Conservation (phyloP, 2,329 filamentous ascomycete genomes). For the Colletotrichum shisoi region DNA sequence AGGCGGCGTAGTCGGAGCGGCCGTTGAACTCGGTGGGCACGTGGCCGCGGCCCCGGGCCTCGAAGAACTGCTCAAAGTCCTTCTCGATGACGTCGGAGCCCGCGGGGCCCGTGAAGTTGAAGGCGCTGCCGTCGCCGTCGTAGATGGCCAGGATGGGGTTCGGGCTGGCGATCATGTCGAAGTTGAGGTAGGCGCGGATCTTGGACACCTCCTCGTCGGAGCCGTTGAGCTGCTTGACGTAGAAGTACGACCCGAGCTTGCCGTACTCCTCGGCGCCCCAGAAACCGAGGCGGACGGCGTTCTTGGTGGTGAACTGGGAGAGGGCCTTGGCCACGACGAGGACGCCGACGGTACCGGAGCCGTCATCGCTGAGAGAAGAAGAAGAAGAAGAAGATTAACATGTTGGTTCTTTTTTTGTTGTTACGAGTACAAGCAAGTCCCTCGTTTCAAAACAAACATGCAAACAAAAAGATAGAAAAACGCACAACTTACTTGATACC, state of each 20-base stretch:
- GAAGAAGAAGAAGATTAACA: not conserved
- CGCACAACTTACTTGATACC: conserved; percentile 61
- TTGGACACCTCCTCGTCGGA: conserved; percentile 57
- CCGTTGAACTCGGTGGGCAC: conserved; percentile 71
- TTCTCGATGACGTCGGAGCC: conserved; percentile 68
- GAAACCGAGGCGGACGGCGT: conserved; percentile 60
- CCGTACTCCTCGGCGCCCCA: conserved; percentile 63
- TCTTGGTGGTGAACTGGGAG: conserved; percentile 55
- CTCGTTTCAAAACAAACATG: too few relatives aligned
- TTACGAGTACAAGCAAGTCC: too few relatives aligned
- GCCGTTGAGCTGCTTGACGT: conserved; percentile 53
- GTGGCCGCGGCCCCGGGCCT: conserved; percentile 57
- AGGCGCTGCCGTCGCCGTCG: conserved; percentile 66
- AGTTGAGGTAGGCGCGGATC: conserved; percentile 64
- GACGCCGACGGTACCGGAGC: conserved; percentile 60
- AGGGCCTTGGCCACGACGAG: conserved; percentile 57
- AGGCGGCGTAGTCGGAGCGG: conserved; percentile 72
- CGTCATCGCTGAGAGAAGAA: conserved; percentile 58
- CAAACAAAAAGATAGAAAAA: too few relatives aligned
- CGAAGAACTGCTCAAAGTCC: conserved; percentile 65
- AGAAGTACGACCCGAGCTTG: conserved; percentile 59
- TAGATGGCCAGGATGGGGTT: conserved; percentile 65
- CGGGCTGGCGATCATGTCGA: conserved; percentile 63
- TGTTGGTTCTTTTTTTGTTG: too few relatives aligned
- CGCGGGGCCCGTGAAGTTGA: conserved; percentile 61